Base-by-base conservation (phyloP, 176 grass and related monocot species). In the Bolboschoenus planiculmis region DNA sequence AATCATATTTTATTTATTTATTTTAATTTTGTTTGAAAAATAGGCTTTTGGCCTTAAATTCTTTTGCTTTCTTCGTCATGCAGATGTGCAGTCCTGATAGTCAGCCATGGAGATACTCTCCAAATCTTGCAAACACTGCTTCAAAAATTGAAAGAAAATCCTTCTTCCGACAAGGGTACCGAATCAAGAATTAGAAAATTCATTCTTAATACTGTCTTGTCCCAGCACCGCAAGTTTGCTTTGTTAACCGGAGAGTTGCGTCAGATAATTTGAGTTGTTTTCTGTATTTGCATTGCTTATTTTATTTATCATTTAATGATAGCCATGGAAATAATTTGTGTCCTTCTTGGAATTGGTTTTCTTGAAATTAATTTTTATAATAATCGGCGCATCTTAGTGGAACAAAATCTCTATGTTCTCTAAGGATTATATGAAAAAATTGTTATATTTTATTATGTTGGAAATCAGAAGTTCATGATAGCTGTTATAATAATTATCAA, bases 91-190 rank as follows among this genome's bases (percentile, higher is more conserved):
- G 56, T 97, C 51, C 63, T 97, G 48, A 84, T 94, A 59, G 92
- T 97, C 37, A 94, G 92, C 60, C 95, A 94, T 82, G 95, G 95
- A 53, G 95, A 97, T 54, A 90, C 95, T 43, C 84, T 97, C 2
- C 95, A 97, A 81, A 94, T 97, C 20, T 84, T 97, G 86, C 92
- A 97, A 87, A 83, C 95, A 42, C 79, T 97, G 40, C 84, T 97
- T 11, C 36, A 57, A 46, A 83, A 48, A 80, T 24, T 78, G 15
- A 97, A 86, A 80, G 88, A 94, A 78, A 74, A 78, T 20, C 4
- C 78, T 34, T 87, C 86, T 65, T 92, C 89, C 21, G 56, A 87
- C 0, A 71, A 81, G 6, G 33, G 71, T 50, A 59, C 84, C 33
- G 57, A 84, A 20, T 67, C 56, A 29, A 92, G 44, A 94, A 77